Evolutionary conservation across 306 rosid genomes (phyloP).

Genomic region (Arachis hypogaea): DNA sequence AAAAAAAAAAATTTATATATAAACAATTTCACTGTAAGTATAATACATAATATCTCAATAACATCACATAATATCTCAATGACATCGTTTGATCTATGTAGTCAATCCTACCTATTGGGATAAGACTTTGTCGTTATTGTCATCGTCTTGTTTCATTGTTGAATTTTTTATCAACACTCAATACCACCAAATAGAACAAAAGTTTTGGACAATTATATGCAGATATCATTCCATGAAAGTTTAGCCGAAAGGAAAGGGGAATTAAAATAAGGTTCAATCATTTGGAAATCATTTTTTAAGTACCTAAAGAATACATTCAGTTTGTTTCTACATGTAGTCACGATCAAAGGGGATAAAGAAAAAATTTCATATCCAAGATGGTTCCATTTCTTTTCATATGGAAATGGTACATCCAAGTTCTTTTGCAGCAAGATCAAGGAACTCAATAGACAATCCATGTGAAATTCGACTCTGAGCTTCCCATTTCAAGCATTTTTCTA

Average conservation of each 20-base stretch:
- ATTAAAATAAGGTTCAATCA: constrained; percentile 12
- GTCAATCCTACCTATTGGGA: too few species aligned
- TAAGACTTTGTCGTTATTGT: too few species aligned
- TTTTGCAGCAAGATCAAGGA: constrained; percentile 66
- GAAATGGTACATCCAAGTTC: constrained; percentile 69
- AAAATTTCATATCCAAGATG: not conserved
- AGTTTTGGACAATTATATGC: too few species aligned
- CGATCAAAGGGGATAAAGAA: not conserved
- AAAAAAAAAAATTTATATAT: too few species aligned
- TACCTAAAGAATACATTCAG: not conserved
- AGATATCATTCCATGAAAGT: too few species aligned
- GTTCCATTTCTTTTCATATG: constrained; percentile 37
- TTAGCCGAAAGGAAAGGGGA: not conserved
- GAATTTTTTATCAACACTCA: too few species aligned
- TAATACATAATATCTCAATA: too few species aligned
- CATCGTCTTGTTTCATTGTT: too few species aligned
- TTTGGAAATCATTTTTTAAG: constrained; percentile 13
- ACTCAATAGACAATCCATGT: constrained; percentile 61
- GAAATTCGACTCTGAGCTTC: constrained; percentile 69
- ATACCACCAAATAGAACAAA: too few species aligned
- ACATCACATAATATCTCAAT: too few species aligned
- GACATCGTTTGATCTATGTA: too few species aligned
- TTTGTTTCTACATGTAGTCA: constrained; percentile 18
- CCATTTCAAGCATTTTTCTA: constrained; percentile 71
- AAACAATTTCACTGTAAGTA: too few species aligned